These are phyloP conservation scores for Ochromonas danica DNA, from an alignment of 108 stramenopile genomes.

Conservation along the genomic window DNA sequence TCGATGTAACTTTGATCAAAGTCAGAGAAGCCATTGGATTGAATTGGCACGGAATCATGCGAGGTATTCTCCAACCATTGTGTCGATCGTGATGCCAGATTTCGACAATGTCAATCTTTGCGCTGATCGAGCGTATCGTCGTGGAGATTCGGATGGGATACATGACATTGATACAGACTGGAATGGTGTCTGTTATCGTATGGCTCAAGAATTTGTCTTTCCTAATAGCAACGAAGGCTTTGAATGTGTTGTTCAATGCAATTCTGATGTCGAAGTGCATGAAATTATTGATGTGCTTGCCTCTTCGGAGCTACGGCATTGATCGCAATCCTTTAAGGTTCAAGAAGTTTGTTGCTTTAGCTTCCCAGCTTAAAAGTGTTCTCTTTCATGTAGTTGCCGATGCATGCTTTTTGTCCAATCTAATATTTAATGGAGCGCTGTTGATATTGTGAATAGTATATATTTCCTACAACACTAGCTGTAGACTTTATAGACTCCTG, in stretches of 20 bases:
- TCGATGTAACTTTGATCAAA: conserved; percentile 18
- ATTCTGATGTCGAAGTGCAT: not conserved
- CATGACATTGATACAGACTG: conserved; percentile 5
- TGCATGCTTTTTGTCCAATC: too few species aligned
- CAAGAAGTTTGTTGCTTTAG: too few species aligned
- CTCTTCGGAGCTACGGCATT: too few species aligned
- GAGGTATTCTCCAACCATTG: not conserved
- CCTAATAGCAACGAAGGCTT: not conserved
- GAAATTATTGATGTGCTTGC: not conserved
- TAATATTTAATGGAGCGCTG: too few species aligned
- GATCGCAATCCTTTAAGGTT: too few species aligned
- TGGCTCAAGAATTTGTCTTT: not conserved
- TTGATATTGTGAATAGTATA: too few species aligned
- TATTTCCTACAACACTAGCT: too few species aligned
- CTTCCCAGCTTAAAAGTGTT: too few species aligned
- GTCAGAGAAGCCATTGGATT: conserved; percentile 6
- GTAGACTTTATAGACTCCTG: too few species aligned
- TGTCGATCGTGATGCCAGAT: not conserved
- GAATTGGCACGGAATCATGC: not conserved
- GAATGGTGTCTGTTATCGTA: conserved; percentile 1
- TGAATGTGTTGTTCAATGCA: not conserved
- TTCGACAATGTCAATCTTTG: not conserved
- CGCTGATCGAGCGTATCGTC: not conserved
- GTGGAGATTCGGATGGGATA: not conserved
- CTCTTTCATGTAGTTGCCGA: too few species aligned